Conservation (phyloP, 768 basidiomycete genomes). For the Rhodotorula kratochvilovae region DNA sequence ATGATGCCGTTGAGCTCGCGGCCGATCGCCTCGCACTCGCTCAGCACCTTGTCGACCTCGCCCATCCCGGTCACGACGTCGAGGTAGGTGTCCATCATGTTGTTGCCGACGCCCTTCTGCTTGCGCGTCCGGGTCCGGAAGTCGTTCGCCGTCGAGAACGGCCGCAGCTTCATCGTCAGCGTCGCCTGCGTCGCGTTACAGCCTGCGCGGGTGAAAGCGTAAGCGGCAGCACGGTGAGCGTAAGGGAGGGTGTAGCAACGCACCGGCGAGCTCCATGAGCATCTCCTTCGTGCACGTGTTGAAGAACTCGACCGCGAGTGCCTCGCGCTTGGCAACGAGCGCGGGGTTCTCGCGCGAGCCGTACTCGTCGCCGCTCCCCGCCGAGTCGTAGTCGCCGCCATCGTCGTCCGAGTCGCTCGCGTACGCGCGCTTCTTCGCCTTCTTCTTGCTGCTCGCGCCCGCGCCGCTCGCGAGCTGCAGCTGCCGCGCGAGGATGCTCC, state of each 20-base stretch:
- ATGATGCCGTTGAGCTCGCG: slow-evolving; percentile 67
- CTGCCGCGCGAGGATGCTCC: slow-evolving; percentile 34
- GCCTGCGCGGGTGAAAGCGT: slow-evolving; percentile 41
- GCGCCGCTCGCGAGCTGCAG: slow-evolving; percentile 9
- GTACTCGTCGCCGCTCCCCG: slow-evolving; percentile 39
- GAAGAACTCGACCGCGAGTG: slow-evolving; percentile 49
- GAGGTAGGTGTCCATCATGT: slow-evolving; percentile 84
- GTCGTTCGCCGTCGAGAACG: slow-evolving; percentile 71
- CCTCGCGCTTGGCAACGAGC: slow-evolving; percentile 27
- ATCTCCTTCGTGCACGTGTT: slow-evolving; percentile 49
- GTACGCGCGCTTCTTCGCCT: slow-evolving; percentile 21
- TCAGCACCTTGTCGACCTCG: slow-evolving; percentile 80
- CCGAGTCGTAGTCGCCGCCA: slow-evolving; percentile 40
- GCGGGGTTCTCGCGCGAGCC: slow-evolving; percentile 27
- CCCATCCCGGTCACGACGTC: slow-evolving; percentile 69
- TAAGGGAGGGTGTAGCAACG: background rate
- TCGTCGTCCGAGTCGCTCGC: slow-evolving; percentile 41
- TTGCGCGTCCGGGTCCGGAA: slow-evolving; percentile 73
- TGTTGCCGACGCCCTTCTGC: slow-evolving; percentile 86
- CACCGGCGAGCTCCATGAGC: slow-evolving; percentile 48
- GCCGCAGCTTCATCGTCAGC: slow-evolving; percentile 70
- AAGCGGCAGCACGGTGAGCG: background rate
- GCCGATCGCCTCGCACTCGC: slow-evolving; percentile 83
- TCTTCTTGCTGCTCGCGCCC: slow-evolving; percentile 18
- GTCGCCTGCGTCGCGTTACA: slow-evolving; percentile 77